Evolutionary conservation across 1,139 yeast species (phyloP).

Genomic region (Oligophagozyma castellii): DNA sequence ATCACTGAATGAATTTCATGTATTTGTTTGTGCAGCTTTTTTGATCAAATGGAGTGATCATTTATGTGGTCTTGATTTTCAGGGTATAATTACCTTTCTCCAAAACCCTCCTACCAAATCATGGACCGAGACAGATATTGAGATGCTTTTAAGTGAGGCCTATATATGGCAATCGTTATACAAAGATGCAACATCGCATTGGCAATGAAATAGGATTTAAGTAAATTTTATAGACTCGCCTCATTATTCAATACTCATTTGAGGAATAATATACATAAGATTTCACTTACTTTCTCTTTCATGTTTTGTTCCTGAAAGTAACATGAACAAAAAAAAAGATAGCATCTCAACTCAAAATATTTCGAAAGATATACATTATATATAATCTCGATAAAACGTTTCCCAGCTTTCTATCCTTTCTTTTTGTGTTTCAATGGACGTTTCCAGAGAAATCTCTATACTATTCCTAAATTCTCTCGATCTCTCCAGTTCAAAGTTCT

Average conservation of each 20-base stretch:
- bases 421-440: constrained; percentile 85
- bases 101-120: constrained; percentile 76
- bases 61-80: constrained; percentile 80
- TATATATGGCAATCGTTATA: constrained; percentile 91
- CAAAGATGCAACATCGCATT: constrained; percentile 77
- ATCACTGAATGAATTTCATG: constrained; percentile 87
- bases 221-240: too few relatives aligned
- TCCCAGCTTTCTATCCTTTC: constrained; percentile 94
- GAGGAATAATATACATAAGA: too few relatives aligned
- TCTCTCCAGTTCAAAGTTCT: constrained; percentile 58
- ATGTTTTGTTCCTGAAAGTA: too few relatives aligned
- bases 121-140: constrained; percentile 88
- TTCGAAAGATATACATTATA: constrained; percentile 7
- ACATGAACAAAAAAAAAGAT: too few relatives aligned
- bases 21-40: constrained; percentile 97
- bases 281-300: neutral
- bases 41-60: constrained; percentile 73
- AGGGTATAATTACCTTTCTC: constrained; percentile 78
- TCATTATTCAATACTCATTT: too few relatives aligned
- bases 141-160: constrained; percentile 85
- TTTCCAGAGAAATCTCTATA: constrained; percentile 82
- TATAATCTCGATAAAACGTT: constrained; percentile 43
- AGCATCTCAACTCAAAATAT: neutral
- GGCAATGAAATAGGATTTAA: constrained; percentile 22
- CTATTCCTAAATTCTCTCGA: constrained; percentile 79